A percentile compares a stretch with the other conserved stretches of the same genome.
These are phyloP conservation scores for Solanum hybrid DNA, from an alignment of 305 asterid species.

Conservation along the genomic window DNA sequence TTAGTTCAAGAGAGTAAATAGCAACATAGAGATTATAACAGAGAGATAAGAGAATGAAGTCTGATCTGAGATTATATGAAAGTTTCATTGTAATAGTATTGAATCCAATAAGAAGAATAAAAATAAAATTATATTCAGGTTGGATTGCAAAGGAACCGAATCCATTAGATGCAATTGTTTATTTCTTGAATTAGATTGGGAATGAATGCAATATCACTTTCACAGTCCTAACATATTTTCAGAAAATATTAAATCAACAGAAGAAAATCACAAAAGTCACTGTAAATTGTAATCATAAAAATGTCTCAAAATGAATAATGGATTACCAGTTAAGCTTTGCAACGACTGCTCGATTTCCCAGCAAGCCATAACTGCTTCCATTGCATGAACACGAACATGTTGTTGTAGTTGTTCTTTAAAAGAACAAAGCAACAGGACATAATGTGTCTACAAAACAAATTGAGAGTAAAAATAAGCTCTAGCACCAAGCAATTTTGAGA, in stretches of 20 bases:
- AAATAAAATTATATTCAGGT: not conserved
- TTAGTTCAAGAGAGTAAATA: not conserved
- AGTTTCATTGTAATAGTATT: not conserved
- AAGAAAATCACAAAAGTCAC: not conserved
- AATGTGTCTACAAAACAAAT: constrained; percentile 33
- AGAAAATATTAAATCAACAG: not conserved
- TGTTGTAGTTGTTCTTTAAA: constrained; percentile 57
- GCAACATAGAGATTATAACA: not conserved
- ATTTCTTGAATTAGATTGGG: not conserved
- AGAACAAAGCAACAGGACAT: constrained; percentile 45
- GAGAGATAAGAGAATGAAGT: not conserved
- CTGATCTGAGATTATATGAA: not conserved
- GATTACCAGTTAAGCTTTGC: constrained; percentile 49
- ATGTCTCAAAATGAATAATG: not conserved
- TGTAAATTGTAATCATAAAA: not conserved
- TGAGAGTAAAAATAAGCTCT: not conserved
- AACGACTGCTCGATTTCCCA: constrained; percentile 65
- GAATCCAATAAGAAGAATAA: not conserved
- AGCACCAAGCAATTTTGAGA: not conserved
- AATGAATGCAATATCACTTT: not conserved
- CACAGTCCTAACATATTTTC: not conserved
- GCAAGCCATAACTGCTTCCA: constrained; percentile 65
- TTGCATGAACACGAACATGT: constrained; percentile 60
- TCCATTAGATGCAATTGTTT: not conserved
- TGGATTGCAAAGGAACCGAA: not conserved